Percentiles rank a stretch among this genome's conserved stretches.
Conservation (phyloP, 352 stramenopile species). For the Pythium grandisporangium region DNA sequence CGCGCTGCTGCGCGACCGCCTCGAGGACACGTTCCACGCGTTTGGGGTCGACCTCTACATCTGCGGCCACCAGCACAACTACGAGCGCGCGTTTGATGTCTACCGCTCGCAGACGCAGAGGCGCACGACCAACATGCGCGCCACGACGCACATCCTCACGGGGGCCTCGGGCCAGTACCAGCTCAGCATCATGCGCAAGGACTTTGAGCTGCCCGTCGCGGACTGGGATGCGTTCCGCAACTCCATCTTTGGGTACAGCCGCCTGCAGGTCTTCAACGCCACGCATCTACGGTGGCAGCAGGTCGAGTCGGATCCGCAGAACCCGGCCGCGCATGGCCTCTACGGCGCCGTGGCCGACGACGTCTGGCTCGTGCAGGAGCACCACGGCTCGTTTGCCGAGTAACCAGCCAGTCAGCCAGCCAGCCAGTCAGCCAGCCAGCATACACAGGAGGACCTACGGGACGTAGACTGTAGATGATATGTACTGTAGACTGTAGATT, state of each 20-base stretch:
- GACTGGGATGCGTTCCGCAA: conserved; percentile 83
- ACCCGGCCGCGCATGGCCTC: conserved; percentile 54
- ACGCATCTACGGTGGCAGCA: conserved; percentile 88
- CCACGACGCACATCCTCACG: conserved; percentile 85
- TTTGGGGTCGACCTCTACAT: conserved; percentile 84
- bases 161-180: conserved; percentile 83
- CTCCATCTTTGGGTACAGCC: conserved; percentile 82
- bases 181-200: conserved; percentile 69
- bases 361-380: conserved; percentile 85
- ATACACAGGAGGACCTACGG: too few relatives aligned
- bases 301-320: conserved; percentile 72
- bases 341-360: conserved; percentile 83
- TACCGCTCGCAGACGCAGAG: conserved; percentile 52
- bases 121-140: conserved; percentile 72
- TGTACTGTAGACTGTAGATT: too few relatives aligned
- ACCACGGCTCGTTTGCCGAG: conserved; percentile 82
- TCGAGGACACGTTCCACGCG: conserved; percentile 76
- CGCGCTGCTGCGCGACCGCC: conserved; percentile 37
- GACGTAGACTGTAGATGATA: too few relatives aligned
- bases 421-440: too few relatives aligned
- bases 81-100: conserved; percentile 81
- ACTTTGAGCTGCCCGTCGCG: conserved; percentile 47
- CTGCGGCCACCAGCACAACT: conserved; percentile 88
- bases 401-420: too few relatives aligned
- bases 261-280: conserved; percentile 74